Evolutionary conservation across 192 early-diverging fungal species (phyloP).

Genomic region (Phlyctochytrium planicorne): DNA sequence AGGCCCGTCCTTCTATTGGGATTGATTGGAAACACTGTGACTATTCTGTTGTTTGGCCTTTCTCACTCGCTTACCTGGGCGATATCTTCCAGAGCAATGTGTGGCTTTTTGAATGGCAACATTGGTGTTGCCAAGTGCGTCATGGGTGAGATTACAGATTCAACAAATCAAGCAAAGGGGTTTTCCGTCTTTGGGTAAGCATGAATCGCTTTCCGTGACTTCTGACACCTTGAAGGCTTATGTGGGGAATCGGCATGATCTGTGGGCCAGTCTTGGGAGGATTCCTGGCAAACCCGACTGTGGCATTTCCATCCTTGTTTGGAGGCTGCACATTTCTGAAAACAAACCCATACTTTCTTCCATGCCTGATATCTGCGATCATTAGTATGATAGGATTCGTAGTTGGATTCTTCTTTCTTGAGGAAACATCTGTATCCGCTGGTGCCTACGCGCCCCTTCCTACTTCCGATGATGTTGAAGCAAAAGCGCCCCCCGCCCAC

Average conservation of each 20-base stretch:
- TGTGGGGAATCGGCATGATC: conserved; percentile 29
- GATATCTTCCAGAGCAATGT: conserved; percentile 49
- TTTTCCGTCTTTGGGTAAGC: conserved; percentile 75
- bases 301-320: conserved; percentile 58
- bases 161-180: conserved; percentile 71
- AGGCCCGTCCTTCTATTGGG: conserved; percentile 79
- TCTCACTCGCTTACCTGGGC: conserved; percentile 28
- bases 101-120: conserved; percentile 69
- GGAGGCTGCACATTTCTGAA: conserved; percentile 65
- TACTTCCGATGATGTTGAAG: background rate
- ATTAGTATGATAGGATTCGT: conserved; percentile 65
- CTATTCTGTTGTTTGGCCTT: conserved; percentile 72
- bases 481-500: background rate
- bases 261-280: conserved; percentile 78
- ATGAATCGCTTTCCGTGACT: background rate
- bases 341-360: conserved; percentile 78
- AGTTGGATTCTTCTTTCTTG: conserved; percentile 50
- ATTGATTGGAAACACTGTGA: conserved; percentile 71
- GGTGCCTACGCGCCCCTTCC: background rate
- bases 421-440: conserved; percentile 30
- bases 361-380: conserved; percentile 68
- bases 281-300: conserved; percentile 71
- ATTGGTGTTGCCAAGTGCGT: conserved; percentile 79
- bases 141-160: conserved; percentile 82
- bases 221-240: conserved; percentile 1